A percentile compares a stretch with the other conserved stretches of the same genome.
phyloP scores from a whole-genome alignment of 2,329 filamentous ascomycete species.

The Epichloe aotearoae region DNA sequence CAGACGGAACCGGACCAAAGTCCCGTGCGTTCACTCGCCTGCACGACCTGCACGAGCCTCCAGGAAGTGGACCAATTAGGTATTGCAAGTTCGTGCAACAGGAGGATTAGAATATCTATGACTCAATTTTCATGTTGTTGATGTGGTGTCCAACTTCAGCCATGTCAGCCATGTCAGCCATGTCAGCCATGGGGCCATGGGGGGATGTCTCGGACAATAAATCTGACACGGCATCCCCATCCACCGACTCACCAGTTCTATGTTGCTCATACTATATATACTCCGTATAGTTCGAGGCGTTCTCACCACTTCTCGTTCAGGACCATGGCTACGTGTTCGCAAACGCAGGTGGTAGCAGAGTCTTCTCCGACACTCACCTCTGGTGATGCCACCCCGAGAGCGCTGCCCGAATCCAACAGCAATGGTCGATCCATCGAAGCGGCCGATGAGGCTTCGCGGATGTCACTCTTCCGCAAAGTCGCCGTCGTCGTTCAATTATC shows the following conservation, averaged over 20 bases:
- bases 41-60: not conserved
- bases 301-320: not conserved
- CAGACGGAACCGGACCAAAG: not conserved
- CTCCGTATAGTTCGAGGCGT: not conserved
- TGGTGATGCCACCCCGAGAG: not conserved
- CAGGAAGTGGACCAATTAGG: too few species aligned
- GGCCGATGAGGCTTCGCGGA: not conserved
- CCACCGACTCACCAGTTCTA: not conserved
- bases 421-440: not conserved
- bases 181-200: too few species aligned
- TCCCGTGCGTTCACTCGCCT: not conserved
- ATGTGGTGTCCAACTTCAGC: not conserved
- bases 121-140: not conserved
- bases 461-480: conserved; percentile 2
- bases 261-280: not conserved
- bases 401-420: not conserved
- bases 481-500: not conserved
- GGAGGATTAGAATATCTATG: not conserved
- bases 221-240: not conserved
- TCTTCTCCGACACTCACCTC: not conserved
- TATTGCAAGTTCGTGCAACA: too few species aligned
- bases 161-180: too few species aligned
- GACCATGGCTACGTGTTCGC: not conserved
- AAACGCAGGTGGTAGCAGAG: not conserved
- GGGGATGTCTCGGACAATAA: not conserved